These are phyloP conservation scores for Suillus sp. DNA, from an alignment of 768 basidiomycete genomes.

Conservation along the genomic window DNA sequence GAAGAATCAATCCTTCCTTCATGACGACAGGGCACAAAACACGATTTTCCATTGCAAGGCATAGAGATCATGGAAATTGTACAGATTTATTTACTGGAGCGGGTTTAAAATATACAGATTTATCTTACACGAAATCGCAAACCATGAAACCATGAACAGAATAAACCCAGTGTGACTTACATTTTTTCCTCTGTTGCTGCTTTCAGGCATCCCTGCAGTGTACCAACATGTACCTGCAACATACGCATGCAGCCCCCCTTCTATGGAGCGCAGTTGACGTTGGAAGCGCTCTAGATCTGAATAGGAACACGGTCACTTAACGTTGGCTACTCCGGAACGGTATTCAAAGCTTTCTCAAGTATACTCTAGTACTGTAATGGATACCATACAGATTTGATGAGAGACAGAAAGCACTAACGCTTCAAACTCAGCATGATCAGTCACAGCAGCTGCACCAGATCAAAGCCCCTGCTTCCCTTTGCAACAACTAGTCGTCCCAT, in stretches of 20 bases:
- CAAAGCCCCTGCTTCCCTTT: conserved; percentile 27
- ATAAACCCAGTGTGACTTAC: neutral
- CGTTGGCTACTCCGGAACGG: neutral
- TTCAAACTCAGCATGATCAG: neutral
- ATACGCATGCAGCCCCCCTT: neutral
- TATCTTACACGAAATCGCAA: neutral
- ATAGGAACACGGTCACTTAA: neutral
- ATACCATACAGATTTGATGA: neutral
- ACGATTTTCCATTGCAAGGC: neutral
- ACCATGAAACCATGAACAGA: neutral
- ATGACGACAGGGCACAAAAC: neutral
- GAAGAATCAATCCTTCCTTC: conserved; percentile 18
- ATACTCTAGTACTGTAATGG: too few species aligned
- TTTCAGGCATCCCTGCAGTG: neutral
- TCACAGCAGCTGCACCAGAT: conserved; percentile 25
- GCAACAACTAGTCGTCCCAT: conserved; percentile 34
- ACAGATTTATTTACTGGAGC: neutral
- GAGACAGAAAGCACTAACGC: neutral
- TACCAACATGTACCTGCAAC: neutral
- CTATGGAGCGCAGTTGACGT: too few species aligned
- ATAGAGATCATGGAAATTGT: too few species aligned
- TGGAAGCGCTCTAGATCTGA: neutral
- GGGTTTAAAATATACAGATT: neutral
- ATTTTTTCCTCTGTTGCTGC: neutral
- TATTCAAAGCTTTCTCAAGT: neutral